A percentile compares a stretch with the other conserved stretches of the same genome.
Evolutionary conservation across 768 basidiomycete species (phyloP).

Genomic region (Russula sp.): DNA sequence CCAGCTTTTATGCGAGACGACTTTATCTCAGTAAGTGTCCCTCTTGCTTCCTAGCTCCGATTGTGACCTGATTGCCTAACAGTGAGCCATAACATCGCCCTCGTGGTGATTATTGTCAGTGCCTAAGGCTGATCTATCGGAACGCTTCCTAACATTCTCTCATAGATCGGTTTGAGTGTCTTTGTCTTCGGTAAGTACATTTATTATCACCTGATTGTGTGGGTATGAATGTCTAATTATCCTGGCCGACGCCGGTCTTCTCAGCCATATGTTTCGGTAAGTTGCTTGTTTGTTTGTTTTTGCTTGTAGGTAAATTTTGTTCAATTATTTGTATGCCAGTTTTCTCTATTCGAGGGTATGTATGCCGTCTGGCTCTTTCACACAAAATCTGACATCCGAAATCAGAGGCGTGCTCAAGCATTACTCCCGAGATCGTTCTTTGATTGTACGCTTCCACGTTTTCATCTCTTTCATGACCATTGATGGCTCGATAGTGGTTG

Average conservation of each 20-base stretch:
- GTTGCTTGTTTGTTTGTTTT: constrained; percentile 1
- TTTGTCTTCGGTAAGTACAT: constrained; percentile 37
- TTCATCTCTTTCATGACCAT: neutral
- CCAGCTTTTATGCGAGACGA: neutral
- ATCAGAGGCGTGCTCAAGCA: constrained; percentile 26
- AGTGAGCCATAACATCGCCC: neutral
- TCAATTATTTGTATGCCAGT: constrained; percentile 27
- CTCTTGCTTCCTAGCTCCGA: neutral
- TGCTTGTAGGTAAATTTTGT: neutral
- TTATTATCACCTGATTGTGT: neutral
- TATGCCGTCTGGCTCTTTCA: constrained; percentile 1
- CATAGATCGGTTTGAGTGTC: constrained; percentile 28
- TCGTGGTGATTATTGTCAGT: neutral
- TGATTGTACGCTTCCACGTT: constrained; percentile 27
- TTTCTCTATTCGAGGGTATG: constrained; percentile 41
- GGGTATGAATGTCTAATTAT: neutral
- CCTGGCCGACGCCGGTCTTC: neutral
- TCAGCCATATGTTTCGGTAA: constrained; percentile 23
- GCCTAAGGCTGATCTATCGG: too few relatives aligned
- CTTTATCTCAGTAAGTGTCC: neutral
- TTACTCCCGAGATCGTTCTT: constrained; percentile 27
- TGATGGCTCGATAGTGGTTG: constrained; percentile 34
- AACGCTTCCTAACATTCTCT: neutral
- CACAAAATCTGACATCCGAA: constrained; percentile 9
- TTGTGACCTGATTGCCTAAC: neutral